These are phyloP conservation scores for Candida krabiensis DNA, from an alignment of 805 yeast genomes.

Conservation along the genomic window DNA sequence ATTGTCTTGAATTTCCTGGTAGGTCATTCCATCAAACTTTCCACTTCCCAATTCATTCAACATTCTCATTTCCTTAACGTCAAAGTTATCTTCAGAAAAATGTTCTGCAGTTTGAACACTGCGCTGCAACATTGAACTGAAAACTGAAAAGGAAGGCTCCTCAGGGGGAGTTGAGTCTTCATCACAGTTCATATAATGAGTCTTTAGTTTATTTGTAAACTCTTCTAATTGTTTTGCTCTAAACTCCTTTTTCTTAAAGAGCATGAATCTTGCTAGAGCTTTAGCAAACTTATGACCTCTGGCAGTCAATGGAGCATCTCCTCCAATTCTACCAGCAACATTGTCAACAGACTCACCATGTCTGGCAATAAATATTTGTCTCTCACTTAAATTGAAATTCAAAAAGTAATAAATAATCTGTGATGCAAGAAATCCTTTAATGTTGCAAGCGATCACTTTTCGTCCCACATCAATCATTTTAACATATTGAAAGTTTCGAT, in stretches of 20 bases:
- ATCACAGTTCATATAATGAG: slow-evolving; percentile 7
- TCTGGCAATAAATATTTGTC: slow-evolving; percentile 93
- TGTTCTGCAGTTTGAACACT: slow-evolving; percentile 74
- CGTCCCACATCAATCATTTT: slow-evolving; percentile 96
- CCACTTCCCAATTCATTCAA: slow-evolving; percentile 94
- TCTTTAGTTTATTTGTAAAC: slow-evolving; percentile 41
- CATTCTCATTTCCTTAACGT: slow-evolving; percentile 87
- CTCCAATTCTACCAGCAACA: slow-evolving; percentile 84
- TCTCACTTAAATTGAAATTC: slow-evolving; percentile 82
- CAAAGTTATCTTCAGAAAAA: slow-evolving; percentile 73
- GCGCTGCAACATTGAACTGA: slow-evolving; percentile 87
- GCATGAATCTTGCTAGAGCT: slow-evolving; percentile 74
- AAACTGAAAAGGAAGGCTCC: slow-evolving; percentile 82
- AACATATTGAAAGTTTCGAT: slow-evolving; percentile 75
- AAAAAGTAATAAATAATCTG: slow-evolving; percentile 89
- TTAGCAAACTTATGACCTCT: slow-evolving; percentile 76
- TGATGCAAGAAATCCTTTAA: slow-evolving; percentile 83
- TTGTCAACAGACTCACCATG: slow-evolving; percentile 93
- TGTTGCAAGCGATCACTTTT: slow-evolving; percentile 88
- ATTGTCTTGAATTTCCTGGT: slow-evolving; percentile 71
- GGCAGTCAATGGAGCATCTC: slow-evolving; percentile 78
- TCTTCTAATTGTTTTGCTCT: slow-evolving; percentile 58
- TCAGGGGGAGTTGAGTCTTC: slow-evolving; percentile 38
- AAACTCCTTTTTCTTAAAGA: slow-evolving; percentile 67
- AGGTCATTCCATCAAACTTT: slow-evolving; percentile 87